A percentile compares a stretch with the other conserved stretches of the same genome.
Evolutionary conservation across 768 basidiomycete species (phyloP).

Genomic region (Podaxis sp.): DNA sequence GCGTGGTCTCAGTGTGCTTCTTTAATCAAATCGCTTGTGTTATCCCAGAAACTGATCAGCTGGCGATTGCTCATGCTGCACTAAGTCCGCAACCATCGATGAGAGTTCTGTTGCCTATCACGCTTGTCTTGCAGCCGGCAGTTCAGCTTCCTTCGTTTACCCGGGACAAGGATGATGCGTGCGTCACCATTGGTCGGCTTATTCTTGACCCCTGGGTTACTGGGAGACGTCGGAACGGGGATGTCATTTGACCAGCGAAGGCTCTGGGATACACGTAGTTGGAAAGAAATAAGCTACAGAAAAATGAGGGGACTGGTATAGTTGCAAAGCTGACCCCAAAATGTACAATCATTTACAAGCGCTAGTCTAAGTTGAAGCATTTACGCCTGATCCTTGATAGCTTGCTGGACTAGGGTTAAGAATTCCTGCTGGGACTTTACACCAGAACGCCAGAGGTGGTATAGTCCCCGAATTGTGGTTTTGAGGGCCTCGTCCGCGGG

Average conservation of each 20-base stretch:
- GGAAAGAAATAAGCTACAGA: not conserved
- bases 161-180: not conserved
- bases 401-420: slow-evolving; percentile 30
- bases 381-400: slow-evolving; percentile 19
- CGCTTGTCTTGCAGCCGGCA: not conserved
- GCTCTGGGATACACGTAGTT: not conserved
- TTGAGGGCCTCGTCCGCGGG: slow-evolving; percentile 36
- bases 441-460: slow-evolving; percentile 52
- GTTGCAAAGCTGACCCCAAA: not conserved
- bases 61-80: not conserved
- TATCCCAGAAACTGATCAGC: not conserved
- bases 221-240: not conserved
- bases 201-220: not conserved
- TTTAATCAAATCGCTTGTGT: not conserved
- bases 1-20: not conserved
- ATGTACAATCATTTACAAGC: not conserved
- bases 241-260: not conserved
- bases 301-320: not conserved
- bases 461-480: slow-evolving; percentile 52
- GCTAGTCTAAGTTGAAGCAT: not conserved
- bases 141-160: not conserved
- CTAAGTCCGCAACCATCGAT: not conserved
- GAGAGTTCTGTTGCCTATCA: slow-evolving; percentile 3
- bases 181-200: not conserved
- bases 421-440: slow-evolving; percentile 26